Evolutionary conservation across 2,329 filamentous ascomycete genomes (phyloP).

Genomic region (Blumeria graminis): DNA sequence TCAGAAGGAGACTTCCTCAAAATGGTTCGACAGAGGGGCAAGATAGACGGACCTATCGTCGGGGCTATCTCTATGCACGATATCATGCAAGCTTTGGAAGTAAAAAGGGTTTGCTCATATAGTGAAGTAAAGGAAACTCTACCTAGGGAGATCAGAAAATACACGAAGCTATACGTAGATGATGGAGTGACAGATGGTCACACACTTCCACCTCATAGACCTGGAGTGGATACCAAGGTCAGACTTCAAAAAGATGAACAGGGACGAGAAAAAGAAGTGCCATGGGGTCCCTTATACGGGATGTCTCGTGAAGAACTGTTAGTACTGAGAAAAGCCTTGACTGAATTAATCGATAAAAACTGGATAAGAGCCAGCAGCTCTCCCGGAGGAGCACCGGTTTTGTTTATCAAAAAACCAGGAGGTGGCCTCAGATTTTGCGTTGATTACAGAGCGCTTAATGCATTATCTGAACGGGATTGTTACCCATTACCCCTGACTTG

Average conservation of each 20-base stretch:
- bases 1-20: not conserved
- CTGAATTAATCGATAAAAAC: not conserved
- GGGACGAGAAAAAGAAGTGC: not conserved
- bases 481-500: not conserved
- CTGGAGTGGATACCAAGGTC: not conserved
- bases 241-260: not conserved
- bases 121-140: not conserved
- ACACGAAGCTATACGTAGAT: not conserved
- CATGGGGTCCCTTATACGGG: not conserved
- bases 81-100: not conserved
- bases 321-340: not conserved
- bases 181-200: not conserved
- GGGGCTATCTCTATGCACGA: not conserved
- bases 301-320: not conserved
- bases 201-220: not conserved
- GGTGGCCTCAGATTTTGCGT: not conserved
- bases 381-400: not conserved
- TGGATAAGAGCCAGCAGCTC: not conserved
- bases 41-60: not conserved
- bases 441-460: not conserved
- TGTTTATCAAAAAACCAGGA: not conserved
- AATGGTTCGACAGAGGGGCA: not conserved
- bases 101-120: not conserved
- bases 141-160: not conserved
- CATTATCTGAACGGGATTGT: not conserved